Base-by-base conservation (phyloP, 2,329 filamentous ascomycete species). In the Davidsoniella neocaledoniae region DNA sequence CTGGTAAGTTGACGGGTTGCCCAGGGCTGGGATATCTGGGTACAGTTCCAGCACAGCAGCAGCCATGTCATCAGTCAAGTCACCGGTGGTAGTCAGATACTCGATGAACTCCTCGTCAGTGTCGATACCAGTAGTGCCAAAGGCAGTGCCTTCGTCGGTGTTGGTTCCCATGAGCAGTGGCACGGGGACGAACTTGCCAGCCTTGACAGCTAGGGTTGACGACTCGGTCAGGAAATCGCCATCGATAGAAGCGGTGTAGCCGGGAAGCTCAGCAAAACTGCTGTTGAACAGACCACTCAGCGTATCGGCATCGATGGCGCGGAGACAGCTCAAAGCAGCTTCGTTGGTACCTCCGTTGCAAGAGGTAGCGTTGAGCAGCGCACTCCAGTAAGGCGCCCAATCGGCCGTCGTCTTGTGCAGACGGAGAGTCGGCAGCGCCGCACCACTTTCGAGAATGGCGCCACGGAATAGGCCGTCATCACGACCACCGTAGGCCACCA, bases 131-230 rank as follows among this genome's bases (percentile, higher is more conserved):
- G 54, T 59, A 9, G 69, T 67, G 0, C 67, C 71, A 56, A 80
- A 81, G 1, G 66, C 64, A 1, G 71, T 72, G 38, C 64, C 81
- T 59, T 85, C 81, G 56, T 84, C 80, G 1, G 71, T 72, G 59
- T 82, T 83, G 36, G 71, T 71, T 5, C 81, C 80, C 33, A 71
- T 64, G 5, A 85, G 66, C 39, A 83, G 70, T 1, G 79, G 77
- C 0, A 83, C 75, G 48, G 75, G 69, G 50, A 81, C 72, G 55
- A 83, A 82, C 16, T 70, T 68, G 43, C 77, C 78, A 4, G 68
- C 60, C 1, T 64, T 62, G 5, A 84, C 63, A 55, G 79, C 74
- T 6, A 68, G 59, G 8, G 71, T 73, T 36, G 63, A 66, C 44
- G 66, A 57, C 9, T 54, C 57, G 16, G 64, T 65, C n/a, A 71